A percentile compares a stretch with the other conserved stretches of the same genome.
phyloP scores from a whole-genome alignment of 768 basidiomycete species.

The Plicaturopsis crispa region DNA sequence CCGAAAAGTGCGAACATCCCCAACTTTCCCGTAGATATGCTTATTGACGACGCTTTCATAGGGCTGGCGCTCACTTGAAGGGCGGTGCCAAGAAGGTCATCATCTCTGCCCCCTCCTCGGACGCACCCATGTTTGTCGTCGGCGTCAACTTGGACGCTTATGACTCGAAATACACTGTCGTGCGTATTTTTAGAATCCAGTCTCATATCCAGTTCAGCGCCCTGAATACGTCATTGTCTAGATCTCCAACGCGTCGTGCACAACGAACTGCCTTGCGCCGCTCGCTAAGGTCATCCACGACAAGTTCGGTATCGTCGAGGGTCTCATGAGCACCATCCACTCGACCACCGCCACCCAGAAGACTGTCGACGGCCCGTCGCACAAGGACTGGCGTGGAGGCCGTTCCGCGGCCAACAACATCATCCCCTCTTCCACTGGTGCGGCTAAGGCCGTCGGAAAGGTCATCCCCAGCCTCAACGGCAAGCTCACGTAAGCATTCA shows the following conservation, averaged over 20 bases:
- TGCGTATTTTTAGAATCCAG: slow-evolving; percentile 27
- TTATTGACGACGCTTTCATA: slow-evolving; percentile 18
- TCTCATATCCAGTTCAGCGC: not conserved
- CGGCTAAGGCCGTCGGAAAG: slow-evolving; percentile 98
- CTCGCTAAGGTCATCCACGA: slow-evolving; percentile 98
- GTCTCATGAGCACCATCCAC: slow-evolving; percentile 98
- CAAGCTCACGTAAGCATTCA: slow-evolving; percentile 78
- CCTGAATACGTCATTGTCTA: slow-evolving; percentile 14
- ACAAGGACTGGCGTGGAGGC: slow-evolving; percentile 97
- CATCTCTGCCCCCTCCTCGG: slow-evolving; percentile 97
- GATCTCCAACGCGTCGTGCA: slow-evolving; percentile 99
- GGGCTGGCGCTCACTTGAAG: slow-evolving; percentile 88
- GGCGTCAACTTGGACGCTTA: slow-evolving; percentile 96
- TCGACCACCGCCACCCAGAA: slow-evolving; percentile 94
- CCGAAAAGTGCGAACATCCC: slow-evolving; percentile 56
- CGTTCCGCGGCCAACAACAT: slow-evolving; percentile 97
- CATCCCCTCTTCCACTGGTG: slow-evolving; percentile 98
- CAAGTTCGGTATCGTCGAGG: slow-evolving; percentile 94
- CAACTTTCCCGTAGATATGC: slow-evolving; percentile 6
- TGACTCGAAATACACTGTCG: slow-evolving; percentile 81
- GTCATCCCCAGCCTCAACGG: slow-evolving; percentile 95
- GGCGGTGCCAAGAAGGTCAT: slow-evolving; percentile 99
- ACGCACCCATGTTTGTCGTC: slow-evolving; percentile 90
- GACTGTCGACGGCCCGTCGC: slow-evolving; percentile 89
- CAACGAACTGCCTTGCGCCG: slow-evolving; percentile 99